A percentile compares a stretch with the other conserved stretches of the same genome.
phyloP scores from a whole-genome alignment of 2,329 filamentous ascomycete genomes.

The Microdochium nivale region DNA sequence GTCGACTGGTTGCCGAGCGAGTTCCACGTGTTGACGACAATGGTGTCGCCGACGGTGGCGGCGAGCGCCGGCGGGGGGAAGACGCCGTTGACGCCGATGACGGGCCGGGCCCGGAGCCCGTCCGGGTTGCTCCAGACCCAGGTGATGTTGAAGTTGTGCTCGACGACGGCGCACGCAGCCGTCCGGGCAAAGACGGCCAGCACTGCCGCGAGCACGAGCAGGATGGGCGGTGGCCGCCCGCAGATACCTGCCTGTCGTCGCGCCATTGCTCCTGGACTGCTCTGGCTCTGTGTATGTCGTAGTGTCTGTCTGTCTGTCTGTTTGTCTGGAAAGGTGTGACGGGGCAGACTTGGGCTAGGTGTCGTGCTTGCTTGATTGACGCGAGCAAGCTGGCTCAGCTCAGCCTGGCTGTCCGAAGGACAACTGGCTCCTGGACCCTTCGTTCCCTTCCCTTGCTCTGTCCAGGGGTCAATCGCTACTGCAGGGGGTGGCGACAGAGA shows the following conservation, averaged over 20 bases:
- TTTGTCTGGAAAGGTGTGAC: not conserved
- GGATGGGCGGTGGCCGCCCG: not conserved
- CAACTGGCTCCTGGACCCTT: not conserved
- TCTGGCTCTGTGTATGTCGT: not conserved
- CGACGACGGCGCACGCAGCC: slow-evolving; percentile 21
- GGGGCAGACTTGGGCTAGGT: not conserved
- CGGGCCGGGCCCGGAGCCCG: slow-evolving; percentile 37
- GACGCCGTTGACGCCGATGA: slow-evolving; percentile 56
- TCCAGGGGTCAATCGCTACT: not conserved
- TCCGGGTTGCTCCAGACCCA: slow-evolving; percentile 70
- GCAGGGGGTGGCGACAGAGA: not conserved
- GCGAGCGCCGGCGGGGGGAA: slow-evolving; percentile 56
- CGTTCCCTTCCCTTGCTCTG: not conserved
- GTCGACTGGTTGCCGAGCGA: slow-evolving; percentile 41
- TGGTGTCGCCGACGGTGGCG: slow-evolving; percentile 42
- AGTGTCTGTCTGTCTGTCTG: not conserved
- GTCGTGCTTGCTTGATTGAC: not conserved
- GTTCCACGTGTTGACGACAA: slow-evolving; percentile 41
- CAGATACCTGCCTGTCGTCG: not conserved
- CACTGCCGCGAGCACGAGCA: not conserved
- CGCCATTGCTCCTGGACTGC: not conserved
- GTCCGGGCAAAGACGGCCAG: not conserved
- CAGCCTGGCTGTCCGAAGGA: no score
- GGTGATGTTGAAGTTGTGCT: slow-evolving; percentile 58
- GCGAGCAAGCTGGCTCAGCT: no score